A percentile compares a stretch with the other conserved stretches of the same genome.
Evolutionary conservation across 1,284 basidiomycete genomes (phyloP).

Genomic region (Lignosus rhinocerotis): DNA sequence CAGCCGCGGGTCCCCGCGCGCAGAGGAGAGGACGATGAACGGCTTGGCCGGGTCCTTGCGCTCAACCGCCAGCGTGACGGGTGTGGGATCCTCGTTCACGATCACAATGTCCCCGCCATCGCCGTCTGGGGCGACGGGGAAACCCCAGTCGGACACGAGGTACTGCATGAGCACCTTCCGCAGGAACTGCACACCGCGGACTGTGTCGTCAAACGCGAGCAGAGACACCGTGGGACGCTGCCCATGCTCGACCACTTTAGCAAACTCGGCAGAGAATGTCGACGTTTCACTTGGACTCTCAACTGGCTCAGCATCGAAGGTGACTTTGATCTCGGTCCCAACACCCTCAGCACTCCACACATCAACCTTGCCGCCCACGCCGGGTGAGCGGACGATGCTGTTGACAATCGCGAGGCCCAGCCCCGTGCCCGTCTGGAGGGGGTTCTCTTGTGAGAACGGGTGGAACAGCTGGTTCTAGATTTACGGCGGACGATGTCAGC

Average conservation of each 20-base stretch:
- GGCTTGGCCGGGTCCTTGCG: constrained; percentile 60
- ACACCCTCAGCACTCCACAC: constrained; percentile 86
- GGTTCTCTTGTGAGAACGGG: constrained; percentile 94
- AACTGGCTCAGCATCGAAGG: constrained; percentile 73
- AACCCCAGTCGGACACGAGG: constrained; percentile 77
- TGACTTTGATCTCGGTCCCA: constrained; percentile 93
- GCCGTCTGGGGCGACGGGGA: constrained; percentile 50
- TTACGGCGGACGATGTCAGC: neutral
- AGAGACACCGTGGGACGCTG: constrained; percentile 64
- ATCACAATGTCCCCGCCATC: constrained; percentile 76
- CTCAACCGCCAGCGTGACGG: constrained; percentile 59
- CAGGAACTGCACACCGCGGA: constrained; percentile 72
- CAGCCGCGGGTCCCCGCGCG: constrained; percentile 64
- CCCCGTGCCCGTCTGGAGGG: constrained; percentile 90
- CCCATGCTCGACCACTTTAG: constrained; percentile 47
- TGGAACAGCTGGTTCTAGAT: constrained; percentile 91
- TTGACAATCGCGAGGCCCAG: constrained; percentile 97
- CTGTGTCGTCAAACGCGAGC: constrained; percentile 69
- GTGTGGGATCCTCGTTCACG: constrained; percentile 76
- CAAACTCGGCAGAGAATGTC: constrained; percentile 42
- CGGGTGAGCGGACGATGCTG: constrained; percentile 86
- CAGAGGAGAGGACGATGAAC: constrained; percentile 74
- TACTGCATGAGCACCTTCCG: constrained; percentile 66
- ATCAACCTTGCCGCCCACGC: constrained; percentile 86
- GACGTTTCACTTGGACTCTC: constrained; percentile 44